Conservation (phyloP, 495 filamentous ascomycete species). For the Monascus purpureus region DNA sequence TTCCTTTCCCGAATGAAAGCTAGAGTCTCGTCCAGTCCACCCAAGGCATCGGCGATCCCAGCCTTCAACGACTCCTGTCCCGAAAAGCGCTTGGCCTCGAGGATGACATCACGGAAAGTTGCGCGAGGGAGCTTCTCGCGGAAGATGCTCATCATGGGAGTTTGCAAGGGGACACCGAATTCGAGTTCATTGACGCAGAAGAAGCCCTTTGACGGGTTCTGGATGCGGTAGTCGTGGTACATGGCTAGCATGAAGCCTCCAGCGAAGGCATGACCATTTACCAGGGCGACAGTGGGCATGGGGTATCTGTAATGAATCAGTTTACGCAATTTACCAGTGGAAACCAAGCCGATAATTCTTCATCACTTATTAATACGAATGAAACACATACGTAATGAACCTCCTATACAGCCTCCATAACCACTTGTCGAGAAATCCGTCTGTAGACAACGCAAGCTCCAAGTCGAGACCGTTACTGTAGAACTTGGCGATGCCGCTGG, state of each 20-base stretch:
- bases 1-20: constrained; percentile 39
- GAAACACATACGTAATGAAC: constrained; percentile 40
- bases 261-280: constrained; percentile 76
- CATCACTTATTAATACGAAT: neutral
- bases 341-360: too few species aligned
- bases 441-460: constrained; percentile 32
- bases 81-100: constrained; percentile 53
- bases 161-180: constrained; percentile 55
- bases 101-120: constrained; percentile 46
- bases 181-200: constrained; percentile 69
- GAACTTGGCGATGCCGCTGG: constrained; percentile 60
- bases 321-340: too few species aligned
- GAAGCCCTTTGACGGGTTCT: constrained; percentile 53
- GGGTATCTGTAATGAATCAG: constrained; percentile 43
- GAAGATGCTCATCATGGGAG: constrained; percentile 63
- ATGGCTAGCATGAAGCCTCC: constrained; percentile 69
- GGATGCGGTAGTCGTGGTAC: constrained; percentile 72
- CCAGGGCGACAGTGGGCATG: constrained; percentile 66
- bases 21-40: constrained; percentile 45
- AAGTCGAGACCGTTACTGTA: constrained; percentile 71
- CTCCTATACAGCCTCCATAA: constrained; percentile 46
- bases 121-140: constrained; percentile 43
- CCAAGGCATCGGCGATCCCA: constrained; percentile 55
- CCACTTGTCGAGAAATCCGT: constrained; percentile 38
- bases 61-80: constrained; percentile 44